These are phyloP conservation scores for Mucor plumbeus DNA, from an alignment of 371 early-diverging fungal species.

Conservation along the genomic window DNA sequence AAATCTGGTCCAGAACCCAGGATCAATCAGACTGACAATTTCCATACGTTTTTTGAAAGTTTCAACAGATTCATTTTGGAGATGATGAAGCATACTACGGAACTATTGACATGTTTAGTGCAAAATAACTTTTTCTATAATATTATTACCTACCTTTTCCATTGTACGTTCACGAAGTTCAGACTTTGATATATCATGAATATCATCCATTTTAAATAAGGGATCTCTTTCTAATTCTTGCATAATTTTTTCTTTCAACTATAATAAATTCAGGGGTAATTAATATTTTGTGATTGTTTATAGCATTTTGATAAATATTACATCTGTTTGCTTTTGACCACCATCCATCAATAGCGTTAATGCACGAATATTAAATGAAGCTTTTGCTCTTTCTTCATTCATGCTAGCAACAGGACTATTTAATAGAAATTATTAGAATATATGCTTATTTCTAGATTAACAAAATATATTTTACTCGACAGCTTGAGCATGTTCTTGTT, in stretches of 20 bases:
- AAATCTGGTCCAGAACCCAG: constrained; percentile 91
- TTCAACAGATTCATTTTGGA: constrained; percentile 77
- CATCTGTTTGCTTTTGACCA: constrained; percentile 66
- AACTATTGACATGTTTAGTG: constrained; percentile 40
- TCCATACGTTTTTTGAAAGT: constrained; percentile 84
- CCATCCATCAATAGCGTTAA: constrained; percentile 88
- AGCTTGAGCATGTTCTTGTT: constrained; percentile 33
- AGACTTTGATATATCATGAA: constrained; percentile 76
- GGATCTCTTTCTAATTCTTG: constrained; percentile 90
- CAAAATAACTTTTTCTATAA: background rate
- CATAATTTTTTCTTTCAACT: constrained; percentile 84
- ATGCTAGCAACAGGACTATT: constrained; percentile 49
- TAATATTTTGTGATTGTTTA: background rate
- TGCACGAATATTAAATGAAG: constrained; percentile 77
- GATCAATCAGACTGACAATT: constrained; percentile 81
- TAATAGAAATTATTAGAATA: background rate
- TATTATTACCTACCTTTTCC: constrained; percentile 63
- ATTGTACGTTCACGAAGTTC: constrained; percentile 88
- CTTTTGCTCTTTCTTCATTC: constrained; percentile 77
- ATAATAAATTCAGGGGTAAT: background rate
- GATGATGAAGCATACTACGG: constrained; percentile 74
- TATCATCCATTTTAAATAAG: constrained; percentile 81
- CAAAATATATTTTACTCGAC: constrained; percentile 29
- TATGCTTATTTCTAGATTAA: constrained; percentile 22
- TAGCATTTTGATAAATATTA: constrained; percentile 18